phyloP scores from a whole-genome alignment of 768 basidiomycete genomes.

The Lactifluus piperatus region DNA sequence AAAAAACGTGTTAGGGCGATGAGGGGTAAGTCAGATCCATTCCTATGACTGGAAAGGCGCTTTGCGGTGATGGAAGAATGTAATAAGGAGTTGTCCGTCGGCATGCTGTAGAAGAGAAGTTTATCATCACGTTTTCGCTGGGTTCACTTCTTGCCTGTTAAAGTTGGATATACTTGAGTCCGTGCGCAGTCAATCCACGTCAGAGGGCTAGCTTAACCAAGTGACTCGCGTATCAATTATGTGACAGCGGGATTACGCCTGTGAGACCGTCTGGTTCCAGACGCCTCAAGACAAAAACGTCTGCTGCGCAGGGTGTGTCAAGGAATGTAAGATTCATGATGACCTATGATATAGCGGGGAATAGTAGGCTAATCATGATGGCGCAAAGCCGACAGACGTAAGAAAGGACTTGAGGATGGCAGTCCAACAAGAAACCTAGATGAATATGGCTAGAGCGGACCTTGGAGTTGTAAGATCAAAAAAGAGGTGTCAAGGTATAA shows the following conservation, averaged over 20 bases:
- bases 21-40: not conserved
- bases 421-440: not conserved
- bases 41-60: not conserved
- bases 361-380: not conserved
- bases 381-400: not conserved
- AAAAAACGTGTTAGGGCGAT: not conserved
- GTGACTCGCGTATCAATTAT: not conserved
- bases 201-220: not conserved
- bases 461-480: not conserved
- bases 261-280: not conserved
- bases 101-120: not conserved
- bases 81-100: not conserved
- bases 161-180: not conserved
- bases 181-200: not conserved
- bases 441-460: not conserved
- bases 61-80: not conserved
- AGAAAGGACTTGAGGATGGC: not conserved
- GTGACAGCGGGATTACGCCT: not conserved
- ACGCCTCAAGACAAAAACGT: not conserved
- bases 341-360: not conserved
- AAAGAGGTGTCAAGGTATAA: not conserved
- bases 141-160: not conserved
- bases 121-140: not conserved
- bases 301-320: not conserved
- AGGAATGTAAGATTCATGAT: not conserved